phyloP scores from a whole-genome alignment of 1,139 yeast genomes.

The Yamadazyma sp. region DNA sequence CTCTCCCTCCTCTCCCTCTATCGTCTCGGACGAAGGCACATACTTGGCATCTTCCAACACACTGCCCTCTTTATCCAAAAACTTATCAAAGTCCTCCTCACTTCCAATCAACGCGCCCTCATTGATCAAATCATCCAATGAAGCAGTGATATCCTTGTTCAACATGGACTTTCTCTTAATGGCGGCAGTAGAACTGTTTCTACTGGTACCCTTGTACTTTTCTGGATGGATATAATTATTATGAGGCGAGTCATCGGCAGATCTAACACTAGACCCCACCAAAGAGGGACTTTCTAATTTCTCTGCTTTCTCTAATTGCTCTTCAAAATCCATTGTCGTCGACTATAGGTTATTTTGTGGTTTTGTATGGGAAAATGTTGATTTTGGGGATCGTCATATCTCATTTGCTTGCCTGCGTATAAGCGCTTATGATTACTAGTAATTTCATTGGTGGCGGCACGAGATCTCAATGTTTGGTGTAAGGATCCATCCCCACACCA shows the following conservation, averaged over 20 bases:
- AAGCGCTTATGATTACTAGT: not conserved
- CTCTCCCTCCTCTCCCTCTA: slow-evolving; percentile 5
- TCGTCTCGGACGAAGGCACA: slow-evolving; percentile 3
- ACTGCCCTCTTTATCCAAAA: slow-evolving; percentile 53
- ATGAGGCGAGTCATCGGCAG: slow-evolving; percentile 50
- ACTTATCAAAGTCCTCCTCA: slow-evolving; percentile 53
- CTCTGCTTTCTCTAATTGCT: slow-evolving; percentile 54
- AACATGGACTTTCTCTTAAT: slow-evolving; percentile 10
- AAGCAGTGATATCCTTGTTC: slow-evolving; percentile 34
- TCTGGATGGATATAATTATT: slow-evolving; percentile 51
- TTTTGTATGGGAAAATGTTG: not conserved
- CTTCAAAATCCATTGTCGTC: slow-evolving; percentile 53
- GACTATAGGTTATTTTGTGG: not conserved
- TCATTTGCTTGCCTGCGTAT: slow-evolving; percentile 1
- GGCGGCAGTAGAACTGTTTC: slow-evolving; percentile 11
- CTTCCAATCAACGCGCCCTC: slow-evolving; percentile 64
- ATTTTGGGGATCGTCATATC: slow-evolving; percentile 1
- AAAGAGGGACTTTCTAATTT: slow-evolving; percentile 52
- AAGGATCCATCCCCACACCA: not conserved
- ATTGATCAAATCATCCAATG: slow-evolving; percentile 54
- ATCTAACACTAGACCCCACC: slow-evolving; percentile 55
- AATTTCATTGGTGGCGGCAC: not conserved
- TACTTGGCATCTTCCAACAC: slow-evolving; percentile 47
- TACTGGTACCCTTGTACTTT: slow-evolving; percentile 24
- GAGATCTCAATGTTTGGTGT: not conserved